Percentiles rank a stretch among this genome's conserved stretches.
Conservation (phyloP, 2,329 filamentous ascomycete genomes). For the Talaromyces sp. region DNA sequence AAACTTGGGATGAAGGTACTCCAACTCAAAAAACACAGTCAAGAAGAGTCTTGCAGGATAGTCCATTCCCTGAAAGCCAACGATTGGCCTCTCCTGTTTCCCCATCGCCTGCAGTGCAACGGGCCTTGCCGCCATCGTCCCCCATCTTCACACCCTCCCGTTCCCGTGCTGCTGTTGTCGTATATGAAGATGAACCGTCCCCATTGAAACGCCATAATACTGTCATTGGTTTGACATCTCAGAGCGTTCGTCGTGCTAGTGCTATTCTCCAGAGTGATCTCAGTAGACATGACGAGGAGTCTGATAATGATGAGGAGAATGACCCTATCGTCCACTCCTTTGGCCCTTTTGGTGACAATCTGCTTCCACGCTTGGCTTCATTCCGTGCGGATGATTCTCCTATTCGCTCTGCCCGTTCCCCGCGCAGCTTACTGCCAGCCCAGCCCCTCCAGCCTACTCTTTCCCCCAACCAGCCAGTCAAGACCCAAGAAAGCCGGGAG, state of each 20-base stretch:
- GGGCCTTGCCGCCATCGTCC: slow-evolving; percentile 44
- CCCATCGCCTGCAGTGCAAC: slow-evolving; percentile 61
- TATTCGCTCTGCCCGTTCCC: slow-evolving; percentile 44
- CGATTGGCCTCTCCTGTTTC: slow-evolving; percentile 76
- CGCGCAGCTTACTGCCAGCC: slow-evolving; percentile 29
- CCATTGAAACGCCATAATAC: slow-evolving; percentile 52
- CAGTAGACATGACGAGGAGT: slow-evolving; percentile 62
- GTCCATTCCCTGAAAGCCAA: slow-evolving; percentile 60
- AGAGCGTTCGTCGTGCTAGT: slow-evolving; percentile 39
- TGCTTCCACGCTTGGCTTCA: slow-evolving; percentile 79
- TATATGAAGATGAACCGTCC: slow-evolving; percentile 73
- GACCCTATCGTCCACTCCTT: slow-evolving; percentile 92
- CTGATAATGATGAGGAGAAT: slow-evolving; percentile 88
- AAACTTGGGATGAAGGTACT: slow-evolving; percentile 67
- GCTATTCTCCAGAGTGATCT: slow-evolving; percentile 36
- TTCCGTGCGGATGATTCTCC: slow-evolving; percentile 71
- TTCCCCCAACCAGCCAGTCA: slow-evolving; percentile 32
- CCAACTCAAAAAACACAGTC: slow-evolving; percentile 38
- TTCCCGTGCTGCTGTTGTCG: slow-evolving; percentile 52
- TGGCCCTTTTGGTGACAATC: slow-evolving; percentile 82
- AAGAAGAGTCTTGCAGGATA: slow-evolving; percentile 38
- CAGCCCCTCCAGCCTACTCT: slow-evolving; percentile 39
- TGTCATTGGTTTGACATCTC: slow-evolving; percentile 29
- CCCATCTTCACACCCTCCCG: slow-evolving; percentile 49
- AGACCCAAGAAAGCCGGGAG: slow-evolving; percentile 23